Percentiles rank a stretch among this genome's conserved stretches.
These are phyloP conservation scores for Starmerella khaoyaiensis DNA, from an alignment of 805 yeast genomes.

Conservation along the genomic window DNA sequence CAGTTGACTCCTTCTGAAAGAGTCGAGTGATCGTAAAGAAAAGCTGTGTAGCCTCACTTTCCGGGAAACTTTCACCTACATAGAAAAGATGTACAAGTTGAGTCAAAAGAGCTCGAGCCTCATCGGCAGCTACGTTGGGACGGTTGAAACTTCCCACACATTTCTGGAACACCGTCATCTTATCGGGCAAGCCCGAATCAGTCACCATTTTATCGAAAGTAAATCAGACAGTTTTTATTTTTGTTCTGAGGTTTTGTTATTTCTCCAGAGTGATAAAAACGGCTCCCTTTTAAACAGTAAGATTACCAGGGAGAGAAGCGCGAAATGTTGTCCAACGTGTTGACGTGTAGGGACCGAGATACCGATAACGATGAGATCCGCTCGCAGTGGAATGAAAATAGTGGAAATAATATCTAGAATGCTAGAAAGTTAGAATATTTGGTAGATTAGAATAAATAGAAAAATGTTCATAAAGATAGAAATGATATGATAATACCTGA, in stretches of 20 bases:
- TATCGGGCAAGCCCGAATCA: slow-evolving; percentile 70
- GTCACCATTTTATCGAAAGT: slow-evolving; percentile 24
- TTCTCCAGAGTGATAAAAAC: no score
- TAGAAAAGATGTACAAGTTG: slow-evolving; percentile 70
- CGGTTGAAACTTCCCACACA: slow-evolving; percentile 87
- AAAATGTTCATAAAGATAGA: no score
- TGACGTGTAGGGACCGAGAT: no score
- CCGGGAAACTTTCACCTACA: slow-evolving; percentile 76
- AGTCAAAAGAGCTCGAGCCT: slow-evolving; percentile 72
- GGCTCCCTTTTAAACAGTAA: no score
- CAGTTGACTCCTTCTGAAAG: slow-evolving; percentile 80
- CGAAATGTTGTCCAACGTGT: no score
- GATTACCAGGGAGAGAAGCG: not conserved
- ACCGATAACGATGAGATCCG: no score
- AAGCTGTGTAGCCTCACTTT: slow-evolving; percentile 78
- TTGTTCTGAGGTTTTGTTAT: not conserved
- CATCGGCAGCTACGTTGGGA: slow-evolving; percentile 74
- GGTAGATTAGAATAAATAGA: no score
- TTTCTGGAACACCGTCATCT: slow-evolving; percentile 94
- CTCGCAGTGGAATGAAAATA: no score
- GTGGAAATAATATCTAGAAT: no score
- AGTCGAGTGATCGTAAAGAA: slow-evolving; percentile 89
- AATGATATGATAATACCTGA: no score
- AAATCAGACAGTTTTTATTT: not conserved
- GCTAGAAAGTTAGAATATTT: no score